Evolutionary conservation across 2,329 filamentous ascomycete genomes (phyloP).

Genomic region (Venturia carpophila): DNA sequence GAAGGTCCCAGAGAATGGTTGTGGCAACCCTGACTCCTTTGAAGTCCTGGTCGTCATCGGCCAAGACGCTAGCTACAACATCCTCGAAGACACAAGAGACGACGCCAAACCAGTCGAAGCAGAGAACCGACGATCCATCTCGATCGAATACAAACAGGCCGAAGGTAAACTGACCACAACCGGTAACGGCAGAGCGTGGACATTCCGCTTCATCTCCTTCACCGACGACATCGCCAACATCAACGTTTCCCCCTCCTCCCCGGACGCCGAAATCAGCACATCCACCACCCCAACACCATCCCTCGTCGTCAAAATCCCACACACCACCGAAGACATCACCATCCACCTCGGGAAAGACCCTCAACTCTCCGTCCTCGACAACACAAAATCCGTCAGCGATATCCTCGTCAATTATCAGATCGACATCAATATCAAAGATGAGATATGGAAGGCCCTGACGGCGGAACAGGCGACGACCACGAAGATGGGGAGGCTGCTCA

Average conservation of each 20-base stretch:
- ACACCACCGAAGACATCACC: background rate
- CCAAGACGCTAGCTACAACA: slow-evolving; percentile 40
- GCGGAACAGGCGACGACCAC: slow-evolving; percentile 25
- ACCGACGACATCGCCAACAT: background rate
- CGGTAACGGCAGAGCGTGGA: slow-evolving; percentile 25
- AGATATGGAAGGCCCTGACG: slow-evolving; percentile 28
- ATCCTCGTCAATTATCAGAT: slow-evolving; percentile 27
- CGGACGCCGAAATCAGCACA: background rate
- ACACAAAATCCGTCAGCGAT: slow-evolving; percentile 27
- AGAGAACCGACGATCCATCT: slow-evolving; percentile 16
- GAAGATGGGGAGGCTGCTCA: slow-evolving; percentile 27
- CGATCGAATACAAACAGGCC: slow-evolving; percentile 33
- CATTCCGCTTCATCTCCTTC: slow-evolving; percentile 27
- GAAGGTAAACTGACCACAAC: slow-evolving; percentile 29
- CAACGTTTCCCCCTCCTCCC: background rate
- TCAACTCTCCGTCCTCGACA: slow-evolving; percentile 30
- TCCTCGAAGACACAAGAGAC: slow-evolving; percentile 43
- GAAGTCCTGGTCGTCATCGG: slow-evolving; percentile 43
- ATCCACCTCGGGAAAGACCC: slow-evolving; percentile 25
- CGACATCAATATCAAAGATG: slow-evolving; percentile 28
- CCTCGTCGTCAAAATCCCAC: slow-evolving; percentile 1
- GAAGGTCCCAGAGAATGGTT: slow-evolving; percentile 39
- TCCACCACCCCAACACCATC: background rate
- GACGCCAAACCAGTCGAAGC: slow-evolving; percentile 27
- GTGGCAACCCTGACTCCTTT: slow-evolving; percentile 39